Conservation (phyloP, 2,329 filamentous ascomycete genomes). For the Claviceps humidiphila region DNA sequence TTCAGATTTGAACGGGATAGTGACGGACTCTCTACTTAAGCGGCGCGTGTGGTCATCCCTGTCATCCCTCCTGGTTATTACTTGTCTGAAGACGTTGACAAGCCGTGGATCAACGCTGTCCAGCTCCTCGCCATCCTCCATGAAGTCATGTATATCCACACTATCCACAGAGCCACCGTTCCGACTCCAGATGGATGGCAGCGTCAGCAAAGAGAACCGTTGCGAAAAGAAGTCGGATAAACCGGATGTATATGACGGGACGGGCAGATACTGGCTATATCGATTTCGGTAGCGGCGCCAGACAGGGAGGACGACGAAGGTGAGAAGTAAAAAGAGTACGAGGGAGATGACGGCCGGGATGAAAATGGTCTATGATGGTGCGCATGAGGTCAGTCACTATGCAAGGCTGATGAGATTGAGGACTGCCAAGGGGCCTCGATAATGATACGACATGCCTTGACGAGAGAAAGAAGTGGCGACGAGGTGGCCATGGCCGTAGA, state of each 20-base stretch:
- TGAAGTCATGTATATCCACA: slow-evolving; percentile 27
- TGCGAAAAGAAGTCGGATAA: slow-evolving; percentile 35
- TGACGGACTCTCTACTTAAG: slow-evolving; percentile 57
- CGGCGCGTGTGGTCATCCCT: slow-evolving; percentile 41
- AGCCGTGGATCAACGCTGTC: slow-evolving; percentile 43
- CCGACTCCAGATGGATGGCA: slow-evolving; percentile 36
- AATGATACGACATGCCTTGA: slow-evolving; percentile 19
- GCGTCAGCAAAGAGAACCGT: slow-evolving; percentile 15
- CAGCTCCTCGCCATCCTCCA: slow-evolving; percentile 52
- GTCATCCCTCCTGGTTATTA: slow-evolving; percentile 26
- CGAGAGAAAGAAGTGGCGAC: slow-evolving; percentile 14
- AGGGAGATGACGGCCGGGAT: slow-evolving; percentile 60
- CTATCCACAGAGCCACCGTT: slow-evolving; percentile 27
- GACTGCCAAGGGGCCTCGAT: background rate
- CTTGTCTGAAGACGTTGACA: slow-evolving; percentile 24
- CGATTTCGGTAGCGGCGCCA: slow-evolving; percentile 58
- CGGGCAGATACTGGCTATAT: slow-evolving; percentile 61
- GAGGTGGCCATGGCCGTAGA: background rate
- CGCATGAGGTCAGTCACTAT: background rate
- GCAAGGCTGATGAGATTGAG: background rate
- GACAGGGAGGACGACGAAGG: slow-evolving; percentile 51
- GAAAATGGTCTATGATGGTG: slow-evolving; percentile 45
- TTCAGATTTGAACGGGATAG: background rate
- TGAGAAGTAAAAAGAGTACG: slow-evolving; percentile 51
- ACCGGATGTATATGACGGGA: slow-evolving; percentile 44